These are phyloP conservation scores for Skeletonema tropicum DNA, from an alignment of 108 stramenopile species.

Conservation along the genomic window DNA sequence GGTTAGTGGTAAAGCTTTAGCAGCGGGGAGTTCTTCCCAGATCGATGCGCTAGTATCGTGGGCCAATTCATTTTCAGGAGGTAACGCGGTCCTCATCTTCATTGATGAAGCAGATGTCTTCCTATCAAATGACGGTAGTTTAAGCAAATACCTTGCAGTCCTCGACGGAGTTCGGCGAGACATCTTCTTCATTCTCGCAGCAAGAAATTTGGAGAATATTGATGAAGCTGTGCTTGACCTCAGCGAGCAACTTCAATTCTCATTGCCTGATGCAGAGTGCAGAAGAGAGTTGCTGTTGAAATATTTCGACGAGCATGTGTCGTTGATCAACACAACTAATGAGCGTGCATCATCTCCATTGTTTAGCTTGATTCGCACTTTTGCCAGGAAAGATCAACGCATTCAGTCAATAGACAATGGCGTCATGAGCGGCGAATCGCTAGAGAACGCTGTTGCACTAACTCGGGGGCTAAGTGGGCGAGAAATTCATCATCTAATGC, in stretches of 20 bases:
- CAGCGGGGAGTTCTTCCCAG: neutral
- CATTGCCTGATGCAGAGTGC: slow-evolving; percentile 86
- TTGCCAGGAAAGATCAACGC: slow-evolving; percentile 70
- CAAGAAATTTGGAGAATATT: slow-evolving; percentile 96
- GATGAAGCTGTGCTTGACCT: slow-evolving; percentile 98
- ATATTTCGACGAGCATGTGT: slow-evolving; percentile 53
- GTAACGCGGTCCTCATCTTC: slow-evolving; percentile 91
- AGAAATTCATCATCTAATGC: slow-evolving; percentile 96
- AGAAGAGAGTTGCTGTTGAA: slow-evolving; percentile 90
- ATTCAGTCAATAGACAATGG: slow-evolving; percentile 80
- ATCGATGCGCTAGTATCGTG: neutral
- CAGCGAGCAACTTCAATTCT: slow-evolving; percentile 98
- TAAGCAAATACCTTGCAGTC: slow-evolving; percentile 97
- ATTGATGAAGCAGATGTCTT: slow-evolving; percentile 99
- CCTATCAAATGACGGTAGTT: slow-evolving; percentile 93
- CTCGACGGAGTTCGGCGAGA: slow-evolving; percentile 92
- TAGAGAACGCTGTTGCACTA: slow-evolving; percentile 77
- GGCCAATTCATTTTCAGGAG: neutral
- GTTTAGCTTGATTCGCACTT: slow-evolving; percentile 84
- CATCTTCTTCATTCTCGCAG: slow-evolving; percentile 99
- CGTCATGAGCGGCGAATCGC: slow-evolving; percentile 59
- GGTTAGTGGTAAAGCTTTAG: neutral
- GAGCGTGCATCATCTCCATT: neutral
- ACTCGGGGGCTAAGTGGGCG: slow-evolving; percentile 96
- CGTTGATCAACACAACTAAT: neutral